Evolutionary conservation across 805 yeast species (phyloP), one percentile per base, ranked within the genome.

Genomic region (Cyberlindnera subsufficiens): DNA sequence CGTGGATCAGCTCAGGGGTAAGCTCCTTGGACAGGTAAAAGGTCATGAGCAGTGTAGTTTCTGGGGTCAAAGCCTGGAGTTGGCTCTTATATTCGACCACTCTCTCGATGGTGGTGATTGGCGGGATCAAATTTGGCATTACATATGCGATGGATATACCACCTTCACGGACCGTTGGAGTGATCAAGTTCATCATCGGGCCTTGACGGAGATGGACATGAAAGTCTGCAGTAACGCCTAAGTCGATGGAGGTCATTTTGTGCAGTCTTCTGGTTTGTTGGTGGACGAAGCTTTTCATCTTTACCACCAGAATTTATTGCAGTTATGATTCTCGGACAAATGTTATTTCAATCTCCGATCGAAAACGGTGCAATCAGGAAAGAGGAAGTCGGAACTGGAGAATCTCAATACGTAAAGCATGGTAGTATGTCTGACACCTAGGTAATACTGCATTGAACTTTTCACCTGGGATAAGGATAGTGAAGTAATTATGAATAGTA

Each of bases 161-260:
- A 38, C 99, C 99, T 47, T 81, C 78, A 54, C 80, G 77, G 15
- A 93, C 86, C 0, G 96, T 84, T 7, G 99, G 99, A 0, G 96
- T 76, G 33, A 90, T 86, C 31, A 87, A 74, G 53, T 86, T 83
- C 84, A 89, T 88, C 97, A 93, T 90, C 6, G 74, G 71, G 1
- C 96, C 97, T 46, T 91, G 96, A 58, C 99, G 85, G 31, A 93
- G 77, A 61, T 93, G 99, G 39, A 93, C 98, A 59, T 93, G 99
- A 76, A 88, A 80, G 64, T 93, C 99, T 15, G 91, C 93, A 3
- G 95, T 77, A 37, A 75, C 61, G 6, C 93, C 93, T 32, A 86
- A 64, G 46, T 79, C 60, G 27, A 58, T 49, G 4, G 49, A 30
- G 14, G 42, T 35, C 22, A 13, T 34, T 10, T 15, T 20, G 36